Percentiles rank a stretch among this genome's conserved stretches.
Evolutionary conservation across 2,329 filamentous ascomycete species (phyloP).

Genomic region (Waltergamsia citrina): DNA sequence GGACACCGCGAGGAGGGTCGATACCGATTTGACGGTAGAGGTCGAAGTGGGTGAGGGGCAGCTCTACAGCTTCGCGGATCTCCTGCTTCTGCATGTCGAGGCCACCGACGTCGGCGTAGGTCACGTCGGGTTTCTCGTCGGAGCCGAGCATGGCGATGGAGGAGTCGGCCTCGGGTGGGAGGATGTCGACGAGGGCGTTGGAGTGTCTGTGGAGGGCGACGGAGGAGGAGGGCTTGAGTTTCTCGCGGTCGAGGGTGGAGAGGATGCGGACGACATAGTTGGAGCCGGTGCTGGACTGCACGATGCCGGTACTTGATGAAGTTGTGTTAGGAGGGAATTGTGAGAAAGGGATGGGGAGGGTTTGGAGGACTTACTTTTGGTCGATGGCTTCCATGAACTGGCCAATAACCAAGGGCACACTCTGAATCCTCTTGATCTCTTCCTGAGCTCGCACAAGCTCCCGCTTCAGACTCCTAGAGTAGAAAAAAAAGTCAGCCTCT

Average conservation of each 20-base stretch:
- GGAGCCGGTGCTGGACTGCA: conserved; percentile 94
- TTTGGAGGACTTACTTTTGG: conserved; percentile 68
- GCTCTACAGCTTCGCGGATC: conserved; percentile 93
- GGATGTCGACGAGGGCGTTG: conserved; percentile 95
- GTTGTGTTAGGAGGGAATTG: conserved; percentile 3
- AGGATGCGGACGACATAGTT: conserved; percentile 99
- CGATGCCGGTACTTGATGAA: conserved; percentile 77
- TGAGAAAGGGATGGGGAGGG: neutral
- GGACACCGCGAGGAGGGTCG: conserved; percentile 89
- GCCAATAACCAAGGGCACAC: conserved; percentile 92
- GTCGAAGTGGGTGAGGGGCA: conserved; percentile 95
- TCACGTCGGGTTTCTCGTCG: conserved; percentile 97
- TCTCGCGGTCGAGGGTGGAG: conserved; percentile 94
- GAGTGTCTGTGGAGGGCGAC: conserved; percentile 97
- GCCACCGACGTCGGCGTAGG: conserved; percentile 94
- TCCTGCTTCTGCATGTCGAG: conserved; percentile 99
- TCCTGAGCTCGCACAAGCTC: conserved; percentile 96
- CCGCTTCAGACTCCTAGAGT: conserved; percentile 82
- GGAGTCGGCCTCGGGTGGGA: conserved; percentile 97
- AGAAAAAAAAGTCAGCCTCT: conserved; percentile 10
- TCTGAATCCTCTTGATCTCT: conserved; percentile 99
- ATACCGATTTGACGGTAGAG: conserved; percentile 99
- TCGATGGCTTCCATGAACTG: conserved; percentile 99
- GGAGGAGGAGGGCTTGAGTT: conserved; percentile 94
- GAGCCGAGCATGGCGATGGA: conserved; percentile 96